phyloP scores from a whole-genome alignment of 148 eudicot genomes.

The Nepenthes mirabilis region DNA sequence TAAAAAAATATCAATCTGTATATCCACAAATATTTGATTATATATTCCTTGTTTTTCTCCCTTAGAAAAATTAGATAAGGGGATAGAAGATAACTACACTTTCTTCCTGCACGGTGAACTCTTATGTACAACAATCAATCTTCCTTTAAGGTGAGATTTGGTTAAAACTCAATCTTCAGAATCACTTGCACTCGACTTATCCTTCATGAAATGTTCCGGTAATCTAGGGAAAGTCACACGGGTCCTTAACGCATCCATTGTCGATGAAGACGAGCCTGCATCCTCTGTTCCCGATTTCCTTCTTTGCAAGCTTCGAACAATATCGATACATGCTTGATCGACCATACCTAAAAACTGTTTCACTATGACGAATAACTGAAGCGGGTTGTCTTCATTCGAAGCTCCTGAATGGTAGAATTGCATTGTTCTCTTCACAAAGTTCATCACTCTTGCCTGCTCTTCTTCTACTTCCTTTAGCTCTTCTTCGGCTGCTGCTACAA shows the following conservation, averaged over 20 bases:
- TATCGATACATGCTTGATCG: conserved; percentile 60
- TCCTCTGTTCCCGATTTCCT: conserved; percentile 12
- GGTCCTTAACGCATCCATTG: conserved; percentile 29
- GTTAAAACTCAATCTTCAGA: conserved; percentile 27
- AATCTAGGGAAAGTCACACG: conserved; percentile 57
- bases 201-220: conserved; percentile 65
- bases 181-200: conserved; percentile 36
- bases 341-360: conserved; percentile 56
- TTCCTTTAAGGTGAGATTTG: conserved; percentile 1
- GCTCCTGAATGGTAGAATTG: conserved; percentile 76
- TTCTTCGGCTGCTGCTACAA: conserved; percentile 41
- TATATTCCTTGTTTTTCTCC: too few relatives aligned
- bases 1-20: too few relatives aligned
- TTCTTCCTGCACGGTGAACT: not conserved
- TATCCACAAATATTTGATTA: too few relatives aligned
- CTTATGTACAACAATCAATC: conserved; percentile 7
- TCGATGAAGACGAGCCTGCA: conserved; percentile 13
- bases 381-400: conserved; percentile 43
- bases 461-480: conserved; percentile 41
- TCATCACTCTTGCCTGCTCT: conserved; percentile 51
- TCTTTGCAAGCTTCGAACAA: conserved; percentile 49
- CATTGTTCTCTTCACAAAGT: conserved; percentile 51
- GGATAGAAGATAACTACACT: too few relatives aligned
- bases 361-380: conserved; percentile 59
- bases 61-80: too few relatives aligned